A percentile compares a stretch with the other conserved stretches of the same genome.
phyloP scores from a whole-genome alignment of 768 basidiomycete genomes.

The Tylopilus subfusipes region DNA sequence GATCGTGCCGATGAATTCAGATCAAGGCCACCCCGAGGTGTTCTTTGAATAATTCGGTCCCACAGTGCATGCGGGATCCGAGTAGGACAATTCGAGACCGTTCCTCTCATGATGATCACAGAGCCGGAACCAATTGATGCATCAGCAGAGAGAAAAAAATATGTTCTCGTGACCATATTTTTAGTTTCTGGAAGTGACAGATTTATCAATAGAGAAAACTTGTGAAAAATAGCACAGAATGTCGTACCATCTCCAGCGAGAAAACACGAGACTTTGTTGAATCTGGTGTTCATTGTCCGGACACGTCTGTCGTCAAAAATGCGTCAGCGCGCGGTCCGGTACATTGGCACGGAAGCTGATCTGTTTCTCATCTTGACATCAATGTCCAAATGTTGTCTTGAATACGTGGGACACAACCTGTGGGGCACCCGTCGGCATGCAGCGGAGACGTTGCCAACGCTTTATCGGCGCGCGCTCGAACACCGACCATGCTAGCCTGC shows the following conservation, averaged over 20 bases:
- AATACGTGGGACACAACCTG: neutral
- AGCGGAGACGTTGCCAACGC: neutral
- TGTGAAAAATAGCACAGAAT: neutral
- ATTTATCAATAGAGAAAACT: neutral
- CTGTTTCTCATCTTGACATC: neutral
- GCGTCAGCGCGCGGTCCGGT: neutral
- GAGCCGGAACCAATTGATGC: neutral
- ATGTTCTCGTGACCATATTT: neutral
- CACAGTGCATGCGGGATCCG: neutral
- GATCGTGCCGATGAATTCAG: neutral
- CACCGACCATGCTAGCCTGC: no score
- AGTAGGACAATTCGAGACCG: neutral
- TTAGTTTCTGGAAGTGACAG: neutral
- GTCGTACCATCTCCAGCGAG: neutral
- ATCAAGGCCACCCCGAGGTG: neutral
- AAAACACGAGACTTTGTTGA: neutral
- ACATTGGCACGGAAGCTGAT: neutral
- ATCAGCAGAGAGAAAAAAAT: neutral
- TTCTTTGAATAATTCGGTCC: conserved; percentile 2
- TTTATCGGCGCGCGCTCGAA: neutral
- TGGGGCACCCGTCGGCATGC: neutral
- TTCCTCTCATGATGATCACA: neutral
- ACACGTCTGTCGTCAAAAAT: neutral
- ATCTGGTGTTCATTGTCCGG: neutral
- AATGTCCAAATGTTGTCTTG: neutral